Evolutionary conservation across 768 basidiomycete species (phyloP).

Genomic region (Clitopilus hobsonii): DNA sequence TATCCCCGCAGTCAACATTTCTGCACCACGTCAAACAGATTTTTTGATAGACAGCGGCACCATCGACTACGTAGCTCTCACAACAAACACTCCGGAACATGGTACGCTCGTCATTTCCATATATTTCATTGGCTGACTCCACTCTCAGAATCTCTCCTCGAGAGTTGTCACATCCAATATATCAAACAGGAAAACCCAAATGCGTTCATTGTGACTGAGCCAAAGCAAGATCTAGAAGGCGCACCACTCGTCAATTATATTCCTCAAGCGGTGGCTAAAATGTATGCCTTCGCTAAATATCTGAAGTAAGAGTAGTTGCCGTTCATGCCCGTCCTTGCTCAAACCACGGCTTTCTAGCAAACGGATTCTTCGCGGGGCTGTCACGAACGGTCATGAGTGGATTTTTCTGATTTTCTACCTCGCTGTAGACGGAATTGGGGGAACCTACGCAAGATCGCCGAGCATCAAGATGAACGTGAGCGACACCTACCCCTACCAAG

Average conservation of each 20-base stretch:
- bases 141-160: slow-evolving; percentile 11
- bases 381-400: slow-evolving; percentile 16
- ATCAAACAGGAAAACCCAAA: slow-evolving; percentile 9
- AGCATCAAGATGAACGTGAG: background rate
- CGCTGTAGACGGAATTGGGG: slow-evolving; percentile 12
- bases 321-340: too few relatives aligned
- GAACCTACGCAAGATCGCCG: slow-evolving; percentile 9
- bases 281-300: slow-evolving; percentile 14
- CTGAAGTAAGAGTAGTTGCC: background rate
- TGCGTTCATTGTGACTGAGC: slow-evolving; percentile 16
- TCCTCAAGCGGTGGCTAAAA: slow-evolving; percentile 9
- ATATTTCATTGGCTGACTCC: slow-evolving; percentile 2
- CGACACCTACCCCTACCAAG: background rate
- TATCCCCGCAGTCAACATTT: slow-evolving; percentile 13
- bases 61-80: slow-evolving; percentile 5
- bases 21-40: slow-evolving; percentile 2
- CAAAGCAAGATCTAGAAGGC: slow-evolving; percentile 9
- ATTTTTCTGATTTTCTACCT: slow-evolving; percentile 15
- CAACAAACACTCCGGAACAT: background rate
- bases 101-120: slow-evolving; percentile 7
- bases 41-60: slow-evolving; percentile 2
- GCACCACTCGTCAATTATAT: slow-evolving; percentile 9
- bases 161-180: slow-evolving; percentile 7
- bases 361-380: slow-evolving; percentile 12
- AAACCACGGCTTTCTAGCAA: slow-evolving; percentile 4